These are phyloP conservation scores for Afroboletus lepidellus DNA, from an alignment of 1,284 basidiomycete species.

Conservation along the genomic window DNA sequence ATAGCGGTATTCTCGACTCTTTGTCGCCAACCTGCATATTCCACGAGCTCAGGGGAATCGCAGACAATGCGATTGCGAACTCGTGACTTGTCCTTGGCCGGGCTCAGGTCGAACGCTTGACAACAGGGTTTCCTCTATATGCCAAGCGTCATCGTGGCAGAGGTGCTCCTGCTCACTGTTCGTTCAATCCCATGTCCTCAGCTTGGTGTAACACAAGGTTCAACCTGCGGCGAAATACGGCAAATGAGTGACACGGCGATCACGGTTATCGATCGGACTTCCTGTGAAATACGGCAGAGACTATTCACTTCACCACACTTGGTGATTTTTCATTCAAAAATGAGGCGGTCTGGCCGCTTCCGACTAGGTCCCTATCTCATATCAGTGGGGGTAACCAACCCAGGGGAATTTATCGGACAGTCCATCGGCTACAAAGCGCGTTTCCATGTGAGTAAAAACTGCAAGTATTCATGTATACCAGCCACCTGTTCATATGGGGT, in stretches of 20 bases:
- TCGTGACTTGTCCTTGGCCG: not conserved
- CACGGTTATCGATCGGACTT: conserved; percentile 19
- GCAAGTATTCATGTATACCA: not conserved
- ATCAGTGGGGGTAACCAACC: conserved; percentile 12
- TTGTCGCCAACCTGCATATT: not conserved
- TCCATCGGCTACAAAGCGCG: conserved; percentile 4
- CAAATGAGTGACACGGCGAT: conserved; percentile 24
- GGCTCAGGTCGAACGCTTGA: not conserved
- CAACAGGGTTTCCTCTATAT: not conserved
- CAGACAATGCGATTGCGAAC: not conserved
- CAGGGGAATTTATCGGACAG: conserved; percentile 9
- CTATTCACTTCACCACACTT: conserved; percentile 13
- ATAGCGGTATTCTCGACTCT: not conserved
- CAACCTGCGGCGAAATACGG: conserved; percentile 12
- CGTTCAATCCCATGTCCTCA: conserved; percentile 2
- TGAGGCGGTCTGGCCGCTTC: conserved; percentile 10
- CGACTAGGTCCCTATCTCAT: conserved; percentile 11
- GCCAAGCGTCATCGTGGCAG: not conserved
- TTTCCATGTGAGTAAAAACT: conserved; percentile 10
- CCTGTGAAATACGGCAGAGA: conserved; percentile 14
- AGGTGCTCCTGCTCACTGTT: not conserved
- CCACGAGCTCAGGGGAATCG: not conserved
- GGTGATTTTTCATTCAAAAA: conserved; percentile 30
- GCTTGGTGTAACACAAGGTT: conserved; percentile 16
- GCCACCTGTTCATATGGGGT: conserved; percentile 8